A percentile compares a stretch with the other conserved stretches of the same genome.
These are phyloP conservation scores for Saussurea involucrata DNA, from an alignment of 129 eudicot species.

Conservation along the genomic window DNA sequence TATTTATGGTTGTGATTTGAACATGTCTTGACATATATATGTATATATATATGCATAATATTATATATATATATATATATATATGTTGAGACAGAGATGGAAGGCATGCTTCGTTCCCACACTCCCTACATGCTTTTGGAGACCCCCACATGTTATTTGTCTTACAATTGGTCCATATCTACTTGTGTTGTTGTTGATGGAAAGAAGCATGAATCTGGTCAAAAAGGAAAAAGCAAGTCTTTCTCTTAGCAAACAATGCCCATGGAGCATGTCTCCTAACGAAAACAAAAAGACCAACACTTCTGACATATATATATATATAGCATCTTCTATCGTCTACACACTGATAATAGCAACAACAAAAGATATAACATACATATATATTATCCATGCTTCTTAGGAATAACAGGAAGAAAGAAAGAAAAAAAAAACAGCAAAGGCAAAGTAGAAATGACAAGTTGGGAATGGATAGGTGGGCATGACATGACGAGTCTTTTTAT, in stretches of 20 bases:
- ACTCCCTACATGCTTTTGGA: constrained; percentile 20
- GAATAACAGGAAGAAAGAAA: no score
- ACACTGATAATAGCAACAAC: not conserved
- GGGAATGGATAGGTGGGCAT: no score
- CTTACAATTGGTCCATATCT: constrained; percentile 34
- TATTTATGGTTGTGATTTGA: no score
- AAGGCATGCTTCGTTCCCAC: constrained; percentile 13
- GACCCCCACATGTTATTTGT: constrained; percentile 9
- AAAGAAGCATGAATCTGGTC: constrained; percentile 34
- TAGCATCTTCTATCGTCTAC: not conserved
- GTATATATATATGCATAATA: not conserved
- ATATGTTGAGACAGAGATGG: not conserved
- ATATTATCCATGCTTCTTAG: no score
- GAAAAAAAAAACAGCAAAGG: no score
- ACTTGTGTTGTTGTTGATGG: constrained; percentile 31
- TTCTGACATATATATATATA: not conserved
- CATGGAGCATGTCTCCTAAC: constrained; percentile 35
- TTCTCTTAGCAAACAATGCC: constrained; percentile 20
- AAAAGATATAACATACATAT: not conserved
- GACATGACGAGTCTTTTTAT: no score
- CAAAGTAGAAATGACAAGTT: no score
- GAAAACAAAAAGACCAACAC: not conserved
- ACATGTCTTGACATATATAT: no score
- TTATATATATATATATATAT: no score
- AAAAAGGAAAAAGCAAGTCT: constrained; percentile 30